These are phyloP conservation scores for Pythium rishiriense DNA, from an alignment of 352 stramenopile species.

Conservation along the genomic window DNA sequence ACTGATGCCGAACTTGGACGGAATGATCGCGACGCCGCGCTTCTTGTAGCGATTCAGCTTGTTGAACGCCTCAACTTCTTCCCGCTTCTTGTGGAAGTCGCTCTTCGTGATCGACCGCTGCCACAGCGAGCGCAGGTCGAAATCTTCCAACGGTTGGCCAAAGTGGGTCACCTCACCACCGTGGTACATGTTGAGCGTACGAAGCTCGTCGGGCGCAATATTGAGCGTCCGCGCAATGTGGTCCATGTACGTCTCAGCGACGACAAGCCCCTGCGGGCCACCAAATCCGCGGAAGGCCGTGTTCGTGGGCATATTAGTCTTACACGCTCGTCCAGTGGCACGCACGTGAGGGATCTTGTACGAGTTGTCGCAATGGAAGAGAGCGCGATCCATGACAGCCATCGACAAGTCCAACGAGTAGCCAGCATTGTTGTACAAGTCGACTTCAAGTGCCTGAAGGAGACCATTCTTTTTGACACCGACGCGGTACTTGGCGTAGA, in stretches of 20 bases:
- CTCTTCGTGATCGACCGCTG: slow-evolving; percentile 65
- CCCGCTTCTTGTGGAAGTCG: slow-evolving; percentile 66
- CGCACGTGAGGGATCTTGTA: slow-evolving; percentile 94
- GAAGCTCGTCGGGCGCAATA: slow-evolving; percentile 69
- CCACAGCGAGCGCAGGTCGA: slow-evolving; percentile 91
- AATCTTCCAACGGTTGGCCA: slow-evolving; percentile 91
- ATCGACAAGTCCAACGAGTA: slow-evolving; percentile 94
- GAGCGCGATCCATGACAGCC: slow-evolving; percentile 93
- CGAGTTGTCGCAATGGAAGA: slow-evolving; percentile 95
- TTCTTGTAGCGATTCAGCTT: slow-evolving; percentile 89
- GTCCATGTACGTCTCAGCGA: slow-evolving; percentile 95
- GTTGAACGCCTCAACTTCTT: slow-evolving; percentile 89
- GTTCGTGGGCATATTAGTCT: slow-evolving; percentile 94
- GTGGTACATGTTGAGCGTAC: slow-evolving; percentile 92
- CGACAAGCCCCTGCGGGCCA: slow-evolving; percentile 90
- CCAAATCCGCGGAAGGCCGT: slow-evolving; percentile 97
- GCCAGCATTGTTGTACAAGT: slow-evolving; percentile 95
- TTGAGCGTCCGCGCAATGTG: slow-evolving; percentile 90
- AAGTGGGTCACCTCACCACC: slow-evolving; percentile 91
- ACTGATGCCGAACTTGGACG: slow-evolving; percentile 95
- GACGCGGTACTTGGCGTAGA: slow-evolving; percentile 93
- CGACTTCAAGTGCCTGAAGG: slow-evolving; percentile 89
- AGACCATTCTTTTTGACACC: slow-evolving; percentile 82
- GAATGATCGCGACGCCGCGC: slow-evolving; percentile 83
- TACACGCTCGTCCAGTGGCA: slow-evolving; percentile 89